Evolutionary conservation across 179 eudicot genomes (phyloP).

Genomic region (Corrigiola litoralis): DNA sequence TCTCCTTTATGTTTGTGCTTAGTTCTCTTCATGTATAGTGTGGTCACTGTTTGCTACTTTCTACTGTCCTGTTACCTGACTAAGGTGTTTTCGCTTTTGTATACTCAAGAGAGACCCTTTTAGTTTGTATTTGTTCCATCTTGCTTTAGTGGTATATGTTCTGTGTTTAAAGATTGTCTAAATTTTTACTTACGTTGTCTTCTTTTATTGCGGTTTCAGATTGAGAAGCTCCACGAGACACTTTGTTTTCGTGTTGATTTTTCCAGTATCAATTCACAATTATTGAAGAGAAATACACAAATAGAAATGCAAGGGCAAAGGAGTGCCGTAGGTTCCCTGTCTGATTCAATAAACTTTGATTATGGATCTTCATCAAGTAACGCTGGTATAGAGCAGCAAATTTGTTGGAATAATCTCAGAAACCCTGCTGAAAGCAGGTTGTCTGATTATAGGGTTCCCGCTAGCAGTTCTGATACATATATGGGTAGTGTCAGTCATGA

Average conservation of each 20-base stretch:
- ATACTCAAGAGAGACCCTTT: too few species aligned
- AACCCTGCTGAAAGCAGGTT: slow-evolving; percentile 46
- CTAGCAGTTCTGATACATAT: slow-evolving; percentile 30
- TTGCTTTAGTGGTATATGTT: not conserved
- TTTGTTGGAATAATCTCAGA: slow-evolving; percentile 58
- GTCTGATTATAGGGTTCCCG: slow-evolving; percentile 39
- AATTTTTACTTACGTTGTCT: not conserved
- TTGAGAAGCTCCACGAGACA: slow-evolving; percentile 13
- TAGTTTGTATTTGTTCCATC: not conserved
- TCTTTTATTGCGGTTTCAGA: slow-evolving; percentile 19
- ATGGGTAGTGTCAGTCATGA: slow-evolving; percentile 36
- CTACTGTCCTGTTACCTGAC: too few species aligned
- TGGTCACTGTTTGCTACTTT: too few species aligned
- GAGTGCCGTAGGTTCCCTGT: slow-evolving; percentile 70
- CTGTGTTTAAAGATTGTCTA: not conserved
- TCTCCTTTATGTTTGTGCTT: too few species aligned
- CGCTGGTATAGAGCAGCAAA: slow-evolving; percentile 53
- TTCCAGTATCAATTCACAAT: slow-evolving; percentile 2
- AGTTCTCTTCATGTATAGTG: too few species aligned
- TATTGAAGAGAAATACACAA: slow-evolving; percentile 9
- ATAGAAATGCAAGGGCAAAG: slow-evolving; percentile 87
- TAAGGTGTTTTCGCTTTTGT: too few species aligned
- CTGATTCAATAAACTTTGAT: slow-evolving; percentile 69
- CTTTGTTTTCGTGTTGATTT: not conserved
- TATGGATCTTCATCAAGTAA: slow-evolving; percentile 60